Conservation (phyloP, 352 stramenopile genomes). For the Blastocystis sp. region DNA sequence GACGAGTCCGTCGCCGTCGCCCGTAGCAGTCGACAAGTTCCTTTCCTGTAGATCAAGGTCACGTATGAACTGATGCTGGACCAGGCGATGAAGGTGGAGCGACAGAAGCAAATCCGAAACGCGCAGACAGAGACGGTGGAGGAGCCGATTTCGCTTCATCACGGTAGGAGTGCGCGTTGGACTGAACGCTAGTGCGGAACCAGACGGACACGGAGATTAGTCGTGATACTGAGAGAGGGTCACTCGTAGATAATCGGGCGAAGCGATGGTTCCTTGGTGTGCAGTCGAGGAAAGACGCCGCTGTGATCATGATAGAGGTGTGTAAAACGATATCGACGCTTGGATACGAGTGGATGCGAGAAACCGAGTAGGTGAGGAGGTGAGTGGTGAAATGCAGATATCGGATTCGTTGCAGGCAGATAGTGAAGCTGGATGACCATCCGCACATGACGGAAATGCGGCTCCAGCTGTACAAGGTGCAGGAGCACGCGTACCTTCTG, state of each 20-base stretch:
- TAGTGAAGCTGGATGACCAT: background rate
- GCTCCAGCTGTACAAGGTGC: constrained; percentile 66
- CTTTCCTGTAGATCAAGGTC: constrained; percentile 57
- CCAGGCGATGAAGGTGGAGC: constrained; percentile 51
- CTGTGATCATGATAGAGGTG: constrained; percentile 97
- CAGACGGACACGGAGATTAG: background rate
- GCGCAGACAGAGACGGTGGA: background rate
- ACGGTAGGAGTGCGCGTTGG: background rate
- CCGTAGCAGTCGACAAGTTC: background rate
- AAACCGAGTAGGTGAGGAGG: background rate
- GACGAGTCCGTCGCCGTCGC: background rate
- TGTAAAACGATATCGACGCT: constrained; percentile 91
- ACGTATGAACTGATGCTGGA: constrained; percentile 60
- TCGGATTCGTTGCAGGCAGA: constrained; percentile 35
- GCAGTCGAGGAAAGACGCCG: constrained; percentile 96
- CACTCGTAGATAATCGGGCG: constrained; percentile 51
- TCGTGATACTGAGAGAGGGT: background rate
- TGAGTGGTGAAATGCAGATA: background rate
- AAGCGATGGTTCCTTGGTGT: constrained; percentile 95
- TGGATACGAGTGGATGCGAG: constrained; percentile 87
- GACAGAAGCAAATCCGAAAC: constrained; percentile 37
- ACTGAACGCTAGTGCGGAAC: background rate
- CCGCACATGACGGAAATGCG: constrained; percentile 56
- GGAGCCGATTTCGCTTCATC: background rate
- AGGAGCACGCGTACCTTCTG: constrained; percentile 95